Percentiles rank a stretch among this genome's conserved stretches.
Evolutionary conservation across 352 stramenopile species (phyloP).

Genomic region (Elongisporangium anandrum): DNA sequence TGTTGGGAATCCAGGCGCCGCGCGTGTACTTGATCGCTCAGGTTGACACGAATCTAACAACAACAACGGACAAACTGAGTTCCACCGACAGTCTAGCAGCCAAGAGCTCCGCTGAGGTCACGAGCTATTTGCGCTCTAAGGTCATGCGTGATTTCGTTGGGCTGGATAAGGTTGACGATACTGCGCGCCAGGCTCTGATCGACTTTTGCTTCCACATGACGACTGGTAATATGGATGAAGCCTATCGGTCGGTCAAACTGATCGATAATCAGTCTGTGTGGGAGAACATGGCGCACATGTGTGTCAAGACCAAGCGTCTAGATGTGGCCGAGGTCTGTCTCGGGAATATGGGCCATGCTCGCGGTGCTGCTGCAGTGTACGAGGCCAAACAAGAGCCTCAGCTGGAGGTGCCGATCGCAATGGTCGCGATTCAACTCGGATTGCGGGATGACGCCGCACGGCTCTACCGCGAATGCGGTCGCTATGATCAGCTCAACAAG

Average conservation of each 20-base stretch:
- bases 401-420: constrained; percentile 80
- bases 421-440: constrained; percentile 92
- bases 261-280: constrained; percentile 92
- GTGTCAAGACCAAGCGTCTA: constrained; percentile 93
- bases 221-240: constrained; percentile 94
- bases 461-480: constrained; percentile 89
- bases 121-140: constrained; percentile 58
- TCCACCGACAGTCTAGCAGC: constrained; percentile 29
- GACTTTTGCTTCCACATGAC: constrained; percentile 96
- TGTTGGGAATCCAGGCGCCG: constrained; percentile 86
- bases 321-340: constrained; percentile 94
- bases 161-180: constrained; percentile 84
- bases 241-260: constrained; percentile 90
- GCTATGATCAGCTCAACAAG: constrained; percentile 91
- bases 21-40: constrained; percentile 72
- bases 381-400: constrained; percentile 65
- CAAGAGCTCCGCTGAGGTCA: constrained; percentile 21
- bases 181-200: constrained; percentile 85
- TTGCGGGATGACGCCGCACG: constrained; percentile 87
- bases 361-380: constrained; percentile 87
- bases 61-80: constrained; percentile 30
- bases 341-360: constrained; percentile 92
- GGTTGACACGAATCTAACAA: constrained; percentile 31
- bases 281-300: constrained; percentile 97
- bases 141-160: constrained; percentile 94